Conservation (phyloP, 306 rosid genomes). For the Quercus wislizeni region DNA sequence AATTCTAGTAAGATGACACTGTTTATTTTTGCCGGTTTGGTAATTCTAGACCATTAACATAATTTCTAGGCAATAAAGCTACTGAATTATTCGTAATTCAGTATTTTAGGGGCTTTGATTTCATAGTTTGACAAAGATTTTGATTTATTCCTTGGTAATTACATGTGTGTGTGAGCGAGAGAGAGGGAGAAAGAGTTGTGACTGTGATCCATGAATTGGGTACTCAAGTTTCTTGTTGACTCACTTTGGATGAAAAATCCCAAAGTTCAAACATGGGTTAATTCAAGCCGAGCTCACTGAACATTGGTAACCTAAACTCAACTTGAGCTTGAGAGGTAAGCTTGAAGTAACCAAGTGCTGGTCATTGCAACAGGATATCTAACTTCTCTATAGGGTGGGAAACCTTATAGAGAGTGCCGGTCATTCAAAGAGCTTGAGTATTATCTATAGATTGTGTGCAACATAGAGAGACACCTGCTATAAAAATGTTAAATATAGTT, state of each 20-base stretch:
- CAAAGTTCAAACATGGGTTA: not conserved
- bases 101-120: not conserved
- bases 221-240: not conserved
- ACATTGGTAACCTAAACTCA: not conserved
- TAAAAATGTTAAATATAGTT: too few species aligned
- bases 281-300: not conserved
- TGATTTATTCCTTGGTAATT: not conserved
- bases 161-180: not conserved
- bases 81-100: not conserved
- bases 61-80: not conserved
- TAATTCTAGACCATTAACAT: not conserved
- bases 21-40: not conserved
- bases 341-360: not conserved
- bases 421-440: too few species aligned
- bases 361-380: too few species aligned
- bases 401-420: too few species aligned
- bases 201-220: not conserved
- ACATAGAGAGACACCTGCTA: too few species aligned
- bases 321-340: not conserved
- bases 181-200: too few species aligned
- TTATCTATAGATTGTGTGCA: too few species aligned
- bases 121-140: not conserved
- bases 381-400: too few species aligned
- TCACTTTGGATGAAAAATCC: not conserved
- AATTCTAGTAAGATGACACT: not conserved